Evolutionary conservation across 1,284 basidiomycete genomes (phyloP).

Genomic region (Trametes pubescens): DNA sequence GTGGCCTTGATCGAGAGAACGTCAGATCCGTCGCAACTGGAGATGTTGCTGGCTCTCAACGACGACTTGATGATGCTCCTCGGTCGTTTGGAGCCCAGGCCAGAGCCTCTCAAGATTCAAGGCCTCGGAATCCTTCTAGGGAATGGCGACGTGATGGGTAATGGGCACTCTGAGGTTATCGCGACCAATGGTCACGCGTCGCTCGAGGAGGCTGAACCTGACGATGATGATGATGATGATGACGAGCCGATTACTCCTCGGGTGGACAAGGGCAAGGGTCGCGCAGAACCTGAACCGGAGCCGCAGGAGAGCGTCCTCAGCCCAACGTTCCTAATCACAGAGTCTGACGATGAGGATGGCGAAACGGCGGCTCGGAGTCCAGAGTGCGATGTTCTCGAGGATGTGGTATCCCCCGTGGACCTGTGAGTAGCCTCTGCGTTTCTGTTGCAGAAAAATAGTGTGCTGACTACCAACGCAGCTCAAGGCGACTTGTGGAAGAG

Average conservation of each 20-base stretch:
- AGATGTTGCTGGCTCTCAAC: slow-evolving; percentile 75
- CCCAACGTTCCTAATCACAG: slow-evolving; percentile 70
- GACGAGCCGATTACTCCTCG: slow-evolving; percentile 62
- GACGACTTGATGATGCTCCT: slow-evolving; percentile 70
- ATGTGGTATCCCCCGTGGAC: slow-evolving; percentile 60
- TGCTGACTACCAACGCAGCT: slow-evolving; percentile 51
- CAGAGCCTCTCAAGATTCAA: slow-evolving; percentile 47
- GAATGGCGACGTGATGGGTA: slow-evolving; percentile 28
- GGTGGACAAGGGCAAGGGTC: slow-evolving; percentile 78
- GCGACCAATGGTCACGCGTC: slow-evolving; percentile 30
- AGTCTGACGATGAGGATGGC: slow-evolving; percentile 67
- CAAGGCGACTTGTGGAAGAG: slow-evolving; percentile 83
- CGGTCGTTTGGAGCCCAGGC: slow-evolving; percentile 49
- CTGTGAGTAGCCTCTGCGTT: slow-evolving; percentile 52
- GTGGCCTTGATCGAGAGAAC: slow-evolving; percentile 64
- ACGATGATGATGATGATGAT: slow-evolving; percentile 51
- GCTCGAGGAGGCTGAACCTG: slow-evolving; percentile 1
- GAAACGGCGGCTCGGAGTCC: slow-evolving; percentile 55
- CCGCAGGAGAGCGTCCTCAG: slow-evolving; percentile 74
- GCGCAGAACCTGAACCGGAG: slow-evolving; percentile 72
- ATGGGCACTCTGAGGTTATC: slow-evolving; percentile 34
- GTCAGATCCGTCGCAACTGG: slow-evolving; percentile 64
- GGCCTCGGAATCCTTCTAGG: slow-evolving; percentile 57
- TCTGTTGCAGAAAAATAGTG: not conserved
- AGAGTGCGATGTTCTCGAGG: slow-evolving; percentile 42